Conservation (phyloP, 2,329 filamentous ascomycete species). For the Colletotrichum kahawae region DNA sequence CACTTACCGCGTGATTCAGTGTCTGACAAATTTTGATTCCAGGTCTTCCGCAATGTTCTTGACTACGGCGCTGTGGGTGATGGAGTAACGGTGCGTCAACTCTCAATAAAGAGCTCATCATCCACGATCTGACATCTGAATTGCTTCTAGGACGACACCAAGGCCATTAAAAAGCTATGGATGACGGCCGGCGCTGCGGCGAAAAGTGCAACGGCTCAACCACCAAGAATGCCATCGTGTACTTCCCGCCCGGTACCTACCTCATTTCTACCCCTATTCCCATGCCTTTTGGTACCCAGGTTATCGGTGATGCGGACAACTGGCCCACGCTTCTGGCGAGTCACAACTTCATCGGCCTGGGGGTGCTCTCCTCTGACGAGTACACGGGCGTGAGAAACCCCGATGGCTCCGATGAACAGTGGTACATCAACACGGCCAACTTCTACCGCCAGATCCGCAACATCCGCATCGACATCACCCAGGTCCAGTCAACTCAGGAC, state of each 20-base stretch:
- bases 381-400: conserved; percentile 7
- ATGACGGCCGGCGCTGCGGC: conserved; percentile 17
- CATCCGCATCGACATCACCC: conserved; percentile 15
- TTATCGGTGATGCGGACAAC: conserved; percentile 22
- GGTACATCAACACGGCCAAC: conserved; percentile 21
- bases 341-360: conserved; percentile 7
- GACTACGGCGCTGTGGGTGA: conserved; percentile 59
- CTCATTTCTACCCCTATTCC: conserved; percentile 24
- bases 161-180: conserved; percentile 25
- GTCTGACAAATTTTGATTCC: no score
- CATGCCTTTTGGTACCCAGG: conserved; percentile 24
- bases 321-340: conserved; percentile 3
- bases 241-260: conserved; percentile 30
- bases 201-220: conserved; percentile 20
- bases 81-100: conserved; percentile 32
- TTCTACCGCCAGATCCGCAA: conserved; percentile 25
- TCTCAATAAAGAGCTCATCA: no score
- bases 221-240: conserved; percentile 26
- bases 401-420: conserved; percentile 16
- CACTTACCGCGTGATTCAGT: no score
- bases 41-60: conserved; percentile 61
- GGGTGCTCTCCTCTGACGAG: conserved; percentile 17
- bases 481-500: neutral
- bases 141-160: conserved; percentile 31
- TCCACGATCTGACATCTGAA: no score